Evolutionary conservation across 2,329 filamentous ascomycete species (phyloP).

Genomic region (Cercospora berteroae): DNA sequence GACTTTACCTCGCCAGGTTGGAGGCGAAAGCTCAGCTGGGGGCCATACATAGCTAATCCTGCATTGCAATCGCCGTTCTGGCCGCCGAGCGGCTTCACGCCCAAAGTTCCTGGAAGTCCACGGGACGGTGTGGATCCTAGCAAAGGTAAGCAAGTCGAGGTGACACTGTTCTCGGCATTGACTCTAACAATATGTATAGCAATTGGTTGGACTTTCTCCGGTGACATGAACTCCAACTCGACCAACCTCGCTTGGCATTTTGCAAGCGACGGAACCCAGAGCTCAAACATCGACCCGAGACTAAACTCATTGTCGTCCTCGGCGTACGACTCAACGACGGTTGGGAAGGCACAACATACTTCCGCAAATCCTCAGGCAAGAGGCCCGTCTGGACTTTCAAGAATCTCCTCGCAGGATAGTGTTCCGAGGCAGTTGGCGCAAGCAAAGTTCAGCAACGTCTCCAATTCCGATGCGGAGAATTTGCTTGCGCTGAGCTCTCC

Average conservation of each 20-base stretch:
- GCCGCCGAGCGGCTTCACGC: constrained; percentile 21
- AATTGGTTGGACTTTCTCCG: constrained; percentile 86
- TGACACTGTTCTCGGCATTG: constrained; percentile 12
- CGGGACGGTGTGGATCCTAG: constrained; percentile 47
- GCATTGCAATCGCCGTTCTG: constrained; percentile 25
- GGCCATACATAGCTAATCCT: constrained; percentile 38
- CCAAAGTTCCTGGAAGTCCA: constrained; percentile 44
- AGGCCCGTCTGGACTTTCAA: background rate
- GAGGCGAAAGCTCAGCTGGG: constrained; percentile 49
- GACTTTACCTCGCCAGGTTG: constrained; percentile 53
- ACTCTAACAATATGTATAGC: constrained; percentile 10
- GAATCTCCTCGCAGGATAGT: background rate
- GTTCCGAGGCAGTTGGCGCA: constrained; percentile 8
- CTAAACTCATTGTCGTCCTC: constrained; percentile 20
- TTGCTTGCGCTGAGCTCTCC: constrained; percentile 52
- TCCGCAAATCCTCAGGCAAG: constrained; percentile 3
- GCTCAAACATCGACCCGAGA: constrained; percentile 19
- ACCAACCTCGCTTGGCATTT: constrained; percentile 82
- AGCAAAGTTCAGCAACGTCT: constrained; percentile 15
- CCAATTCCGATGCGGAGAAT: constrained; percentile 16
- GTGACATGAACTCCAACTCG: constrained; percentile 79
- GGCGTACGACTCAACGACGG: constrained; percentile 13
- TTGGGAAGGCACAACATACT: constrained; percentile 14
- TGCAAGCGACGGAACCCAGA: constrained; percentile 49
- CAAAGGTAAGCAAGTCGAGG: constrained; percentile 44